phyloP scores from a whole-genome alignment of 2,329 filamentous ascomycete genomes.

The Parastagonospora nodorum region DNA sequence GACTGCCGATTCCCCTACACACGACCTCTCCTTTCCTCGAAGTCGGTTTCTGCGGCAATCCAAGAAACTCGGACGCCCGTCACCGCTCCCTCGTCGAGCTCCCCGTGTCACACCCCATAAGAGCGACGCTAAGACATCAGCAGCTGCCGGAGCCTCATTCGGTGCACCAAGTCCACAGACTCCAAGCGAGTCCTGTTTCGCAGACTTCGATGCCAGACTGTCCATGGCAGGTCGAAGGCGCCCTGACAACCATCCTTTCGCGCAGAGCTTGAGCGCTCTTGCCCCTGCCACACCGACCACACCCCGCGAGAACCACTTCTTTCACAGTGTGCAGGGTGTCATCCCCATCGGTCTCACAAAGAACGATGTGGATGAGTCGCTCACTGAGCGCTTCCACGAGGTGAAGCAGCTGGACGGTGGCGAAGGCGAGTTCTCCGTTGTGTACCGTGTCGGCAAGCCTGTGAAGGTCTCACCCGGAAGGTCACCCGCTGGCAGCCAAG shows the following conservation, averaged over 20 bases:
- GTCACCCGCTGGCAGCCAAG: constrained; percentile 45
- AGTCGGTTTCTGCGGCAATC: constrained; percentile 47
- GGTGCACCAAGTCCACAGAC: constrained; percentile 75
- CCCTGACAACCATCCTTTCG: constrained; percentile 43
- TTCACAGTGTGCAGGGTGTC: constrained; percentile 65
- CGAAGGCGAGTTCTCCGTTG: constrained; percentile 89
- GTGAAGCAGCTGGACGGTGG: constrained; percentile 72
- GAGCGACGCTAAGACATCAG: constrained; percentile 41
- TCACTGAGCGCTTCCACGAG: constrained; percentile 75
- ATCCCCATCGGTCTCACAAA: constrained; percentile 65
- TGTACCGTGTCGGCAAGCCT: constrained; percentile 75
- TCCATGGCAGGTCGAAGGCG: constrained; percentile 71
- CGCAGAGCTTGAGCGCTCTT: constrained; percentile 53
- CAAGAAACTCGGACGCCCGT: constrained; percentile 43
- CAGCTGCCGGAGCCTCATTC: constrained; percentile 60
- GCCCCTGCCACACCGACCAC: constrained; percentile 84
- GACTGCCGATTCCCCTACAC: constrained; percentile 23
- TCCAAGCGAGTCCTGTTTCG: constrained; percentile 70
- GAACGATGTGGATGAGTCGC: constrained; percentile 74
- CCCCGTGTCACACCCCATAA: constrained; percentile 9
- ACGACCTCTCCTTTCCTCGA: constrained; percentile 40
- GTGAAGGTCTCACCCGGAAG: constrained; percentile 33
- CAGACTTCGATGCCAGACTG: constrained; percentile 77
- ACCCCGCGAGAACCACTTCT: constrained; percentile 62
- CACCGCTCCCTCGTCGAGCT: constrained; percentile 48